Evolutionary conservation across 495 filamentous ascomycete species (phyloP), one percentile per base, ranked within the genome.

Genomic region (Haplographium delicatum): DNA sequence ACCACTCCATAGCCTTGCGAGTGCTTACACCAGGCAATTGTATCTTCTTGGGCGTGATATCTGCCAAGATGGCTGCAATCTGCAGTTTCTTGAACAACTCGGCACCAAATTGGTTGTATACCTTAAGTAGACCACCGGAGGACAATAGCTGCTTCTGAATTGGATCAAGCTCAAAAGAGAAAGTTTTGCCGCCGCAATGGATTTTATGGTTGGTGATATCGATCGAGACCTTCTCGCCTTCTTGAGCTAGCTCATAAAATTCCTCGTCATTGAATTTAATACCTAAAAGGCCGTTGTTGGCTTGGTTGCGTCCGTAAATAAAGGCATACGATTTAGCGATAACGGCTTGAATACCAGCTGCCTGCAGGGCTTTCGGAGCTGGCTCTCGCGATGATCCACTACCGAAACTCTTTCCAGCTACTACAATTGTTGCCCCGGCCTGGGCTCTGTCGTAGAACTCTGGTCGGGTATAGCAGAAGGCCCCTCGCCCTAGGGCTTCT

Each of bases 291-390:
- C 38, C 38, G 13, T 20, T 41, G 13, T 41, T 41, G 16, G 38
- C 16, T 23, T 41, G 38, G 23, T 41, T 41, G 5, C 38, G 38
- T 20, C 16, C 38, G 16, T 41, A 41, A 2, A 41, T 41, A 20
- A 41, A 41, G 11, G 38, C 38, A 13, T 20, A 41, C 11, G 38
- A 41, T 22, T 41, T 41, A 19, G 38, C 38, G 11, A 41, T 41
- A 19, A 41, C 15, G 38, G 16, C 15, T 23, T 41, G 38, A 5
- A 41, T 23, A 3, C 38, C 38, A 41, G 20, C 38, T 19, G 16
- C 38, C 11, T 20, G 38, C 10, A 41, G 38, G 3, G 38, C 38
- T 41, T 41, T 41, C 16, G 20, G 16, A 13, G 38, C 38, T 23
- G 20, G 15, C 20, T 41, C 38, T 19, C 38, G 38, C 13, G 38